Conservation (phyloP, 2,329 filamentous ascomycete species). For the Colletotrichum orchidophilum region DNA sequence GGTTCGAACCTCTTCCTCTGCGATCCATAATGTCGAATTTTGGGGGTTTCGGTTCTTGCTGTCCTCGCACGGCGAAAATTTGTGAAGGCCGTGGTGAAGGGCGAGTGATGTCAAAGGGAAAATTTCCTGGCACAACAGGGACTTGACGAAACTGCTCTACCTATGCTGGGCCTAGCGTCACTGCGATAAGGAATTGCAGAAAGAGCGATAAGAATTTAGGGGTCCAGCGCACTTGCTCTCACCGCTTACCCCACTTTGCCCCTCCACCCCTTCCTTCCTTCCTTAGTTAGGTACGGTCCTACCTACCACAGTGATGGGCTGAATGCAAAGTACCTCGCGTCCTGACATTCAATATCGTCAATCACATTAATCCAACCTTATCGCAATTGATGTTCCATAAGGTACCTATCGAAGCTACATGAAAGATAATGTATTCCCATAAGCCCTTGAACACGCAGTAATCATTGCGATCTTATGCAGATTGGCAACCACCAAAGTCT, state of each 20-base stretch:
- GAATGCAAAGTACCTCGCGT: no score
- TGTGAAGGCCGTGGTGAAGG: not conserved
- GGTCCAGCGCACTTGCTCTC: not conserved
- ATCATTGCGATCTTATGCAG: no score
- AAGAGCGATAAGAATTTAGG: conserved; percentile 18
- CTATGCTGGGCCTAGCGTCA: conserved; percentile 8
- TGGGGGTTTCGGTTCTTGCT: not conserved
- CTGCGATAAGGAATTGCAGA: conserved; percentile 1
- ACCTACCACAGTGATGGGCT: no score
- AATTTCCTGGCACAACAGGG: conserved; percentile 21
- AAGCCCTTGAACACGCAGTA: no score
- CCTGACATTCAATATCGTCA: no score
- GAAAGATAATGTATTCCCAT: no score
- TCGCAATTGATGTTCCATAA: no score
- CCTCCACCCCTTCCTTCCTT: conserved; percentile 11
- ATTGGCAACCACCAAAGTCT: no score
- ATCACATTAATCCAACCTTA: no score
- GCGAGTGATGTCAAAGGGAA: conserved; percentile 20
- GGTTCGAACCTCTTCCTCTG: conserved; percentile 22
- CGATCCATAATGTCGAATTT: conserved; percentile 17
- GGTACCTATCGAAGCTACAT: no score
- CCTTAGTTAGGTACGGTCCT: no score
- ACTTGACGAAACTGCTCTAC: conserved; percentile 19
- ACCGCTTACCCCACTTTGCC: conserved; percentile 11
- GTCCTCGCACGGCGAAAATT: not conserved